phyloP scores from a whole-genome alignment of 2,329 filamentous ascomycete genomes.

The Fusarium sp. region DNA sequence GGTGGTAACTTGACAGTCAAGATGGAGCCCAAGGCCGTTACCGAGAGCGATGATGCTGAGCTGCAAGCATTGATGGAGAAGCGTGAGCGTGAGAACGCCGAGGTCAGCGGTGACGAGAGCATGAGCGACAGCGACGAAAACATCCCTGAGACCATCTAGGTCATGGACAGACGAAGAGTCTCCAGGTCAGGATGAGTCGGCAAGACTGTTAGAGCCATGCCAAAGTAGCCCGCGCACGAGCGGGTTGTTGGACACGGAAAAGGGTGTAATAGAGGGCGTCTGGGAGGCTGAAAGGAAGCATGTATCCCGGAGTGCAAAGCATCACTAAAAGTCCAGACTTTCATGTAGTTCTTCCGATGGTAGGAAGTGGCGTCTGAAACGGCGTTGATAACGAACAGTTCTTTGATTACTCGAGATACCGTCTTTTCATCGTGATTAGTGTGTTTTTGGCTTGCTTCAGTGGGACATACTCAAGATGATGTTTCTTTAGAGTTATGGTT shows the following conservation, averaged over 20 bases:
- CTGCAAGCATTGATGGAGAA: slow-evolving; percentile 99
- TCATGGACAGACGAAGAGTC: slow-evolving; percentile 22
- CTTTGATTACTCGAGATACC: slow-evolving; percentile 18
- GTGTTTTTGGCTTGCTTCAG: not conserved
- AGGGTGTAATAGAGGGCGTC: slow-evolving; percentile 40
- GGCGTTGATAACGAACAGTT: slow-evolving; percentile 41
- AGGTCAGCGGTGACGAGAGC: slow-evolving; percentile 97
- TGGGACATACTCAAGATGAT: not conserved
- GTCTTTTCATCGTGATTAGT: not conserved
- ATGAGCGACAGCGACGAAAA: slow-evolving; percentile 95
- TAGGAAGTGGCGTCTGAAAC: slow-evolving; percentile 42
- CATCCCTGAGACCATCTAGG: slow-evolving; percentile 53
- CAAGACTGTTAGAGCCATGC: slow-evolving; percentile 28
- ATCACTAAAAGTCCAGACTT: slow-evolving; percentile 42
- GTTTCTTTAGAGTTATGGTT: not conserved
- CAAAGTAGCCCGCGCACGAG: slow-evolving; percentile 17
- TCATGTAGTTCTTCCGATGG: slow-evolving; percentile 41
- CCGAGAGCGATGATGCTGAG: slow-evolving; percentile 97
- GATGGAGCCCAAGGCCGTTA: slow-evolving; percentile 99
- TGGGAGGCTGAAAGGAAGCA: slow-evolving; percentile 32
- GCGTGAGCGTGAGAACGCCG: slow-evolving; percentile 95
- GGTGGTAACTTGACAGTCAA: slow-evolving; percentile 87
- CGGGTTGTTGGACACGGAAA: slow-evolving; percentile 38
- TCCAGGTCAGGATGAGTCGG: slow-evolving; percentile 24
- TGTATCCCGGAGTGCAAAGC: slow-evolving; percentile 34